A percentile compares a stretch with the other conserved stretches of the same genome.
Evolutionary conservation across 2,329 filamentous ascomycete species (phyloP).

Genomic region (Fusarium coffeatum): DNA sequence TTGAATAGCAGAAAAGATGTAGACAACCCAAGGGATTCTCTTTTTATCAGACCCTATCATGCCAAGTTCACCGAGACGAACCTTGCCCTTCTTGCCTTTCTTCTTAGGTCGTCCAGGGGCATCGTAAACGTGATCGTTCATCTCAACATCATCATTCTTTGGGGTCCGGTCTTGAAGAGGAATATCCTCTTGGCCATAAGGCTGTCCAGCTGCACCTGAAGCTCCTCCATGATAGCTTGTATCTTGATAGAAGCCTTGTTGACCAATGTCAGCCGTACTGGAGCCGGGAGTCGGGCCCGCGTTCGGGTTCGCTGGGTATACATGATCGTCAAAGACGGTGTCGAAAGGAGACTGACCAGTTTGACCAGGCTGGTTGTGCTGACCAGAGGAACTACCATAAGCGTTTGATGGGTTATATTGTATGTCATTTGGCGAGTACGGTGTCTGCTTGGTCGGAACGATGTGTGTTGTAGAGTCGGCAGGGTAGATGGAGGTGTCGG

Average conservation of each 20-base stretch:
- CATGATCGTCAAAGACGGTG: conserved; percentile 74
- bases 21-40: conserved; percentile 82
- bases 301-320: conserved; percentile 67
- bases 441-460: conserved; percentile 34
- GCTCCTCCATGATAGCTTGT: conserved; percentile 66
- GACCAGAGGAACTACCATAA: conserved; percentile 44
- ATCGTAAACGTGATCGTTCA: conserved; percentile 72
- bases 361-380: conserved; percentile 50
- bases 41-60: conserved; percentile 68
- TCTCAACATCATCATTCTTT: conserved; percentile 57
- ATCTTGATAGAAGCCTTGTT: conserved; percentile 61
- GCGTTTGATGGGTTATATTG: conserved; percentile 37
- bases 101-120: conserved; percentile 50
- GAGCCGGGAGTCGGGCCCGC: conserved; percentile 50
- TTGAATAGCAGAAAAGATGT: conserved; percentile 80
- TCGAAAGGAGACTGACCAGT: conserved; percentile 68
- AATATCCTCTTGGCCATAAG: conserved; percentile 64
- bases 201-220: conserved; percentile 54
- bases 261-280: conserved; percentile 56
- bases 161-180: conserved; percentile 64
- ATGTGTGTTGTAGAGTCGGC: conserved; percentile 34
- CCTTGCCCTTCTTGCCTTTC: conserved; percentile 57
- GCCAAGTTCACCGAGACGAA: conserved; percentile 69
- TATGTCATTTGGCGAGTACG: conserved; percentile 40
- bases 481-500: conserved; percentile 37